Conservation (phyloP, 306 rosid species). For the Abrus precatorius region DNA sequence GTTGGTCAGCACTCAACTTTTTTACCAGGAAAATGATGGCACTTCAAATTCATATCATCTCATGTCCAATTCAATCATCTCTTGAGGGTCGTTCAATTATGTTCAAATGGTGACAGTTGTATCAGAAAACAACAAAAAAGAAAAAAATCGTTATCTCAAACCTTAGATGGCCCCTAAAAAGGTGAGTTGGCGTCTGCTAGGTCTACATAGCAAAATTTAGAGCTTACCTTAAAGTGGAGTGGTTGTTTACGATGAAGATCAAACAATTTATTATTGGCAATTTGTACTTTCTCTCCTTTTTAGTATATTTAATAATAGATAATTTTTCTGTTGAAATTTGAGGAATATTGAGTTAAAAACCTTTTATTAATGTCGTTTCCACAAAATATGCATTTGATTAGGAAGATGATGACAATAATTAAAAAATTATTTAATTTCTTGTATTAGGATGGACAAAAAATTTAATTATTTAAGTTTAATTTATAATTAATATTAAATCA, state of each 20-base stretch:
- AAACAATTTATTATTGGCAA: not conserved
- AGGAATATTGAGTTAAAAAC: not conserved
- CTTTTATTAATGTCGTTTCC: no score
- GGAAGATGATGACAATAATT: no score
- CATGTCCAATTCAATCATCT: slow-evolving; percentile 43
- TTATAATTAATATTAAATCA: no score
- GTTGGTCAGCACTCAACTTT: slow-evolving; percentile 49
- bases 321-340: not conserved
- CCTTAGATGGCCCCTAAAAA: slow-evolving; percentile 46
- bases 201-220: slow-evolving; percentile 5
- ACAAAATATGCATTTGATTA: no score
- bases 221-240: slow-evolving; percentile 27
- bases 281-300: not conserved
- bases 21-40: slow-evolving; percentile 54
- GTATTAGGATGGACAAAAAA: no score
- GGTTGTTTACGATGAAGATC: not conserved
- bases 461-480: no score
- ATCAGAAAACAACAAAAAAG: slow-evolving; percentile 19
- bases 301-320: not conserved
- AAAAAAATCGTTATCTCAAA: slow-evolving; percentile 42
- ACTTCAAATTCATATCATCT: slow-evolving; percentile 43
- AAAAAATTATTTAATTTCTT: no score
- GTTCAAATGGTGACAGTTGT: slow-evolving; percentile 35
- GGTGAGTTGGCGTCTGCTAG: slow-evolving; percentile 33
- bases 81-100: slow-evolving; percentile 43